phyloP scores from a whole-genome alignment of 2,329 filamentous ascomycete genomes.

The Fusarium nisikadoi region DNA sequence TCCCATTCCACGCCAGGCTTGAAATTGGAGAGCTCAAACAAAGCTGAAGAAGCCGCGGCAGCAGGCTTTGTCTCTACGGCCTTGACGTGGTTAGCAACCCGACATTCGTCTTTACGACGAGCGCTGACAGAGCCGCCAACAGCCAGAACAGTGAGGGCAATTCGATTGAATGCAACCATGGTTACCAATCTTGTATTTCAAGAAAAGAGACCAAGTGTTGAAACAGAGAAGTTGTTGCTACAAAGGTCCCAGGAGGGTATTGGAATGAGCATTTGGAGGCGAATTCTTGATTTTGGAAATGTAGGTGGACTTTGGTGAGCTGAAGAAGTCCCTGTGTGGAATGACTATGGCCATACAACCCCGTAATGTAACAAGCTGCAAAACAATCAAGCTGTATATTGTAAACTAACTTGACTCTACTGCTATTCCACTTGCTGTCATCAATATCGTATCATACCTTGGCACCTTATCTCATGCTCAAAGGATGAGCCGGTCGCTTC shows the following conservation, averaged over 20 bases:
- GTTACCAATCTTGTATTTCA: neutral
- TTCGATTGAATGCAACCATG: slow-evolving; percentile 34
- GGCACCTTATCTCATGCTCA: neutral
- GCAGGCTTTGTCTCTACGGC: slow-evolving; percentile 6
- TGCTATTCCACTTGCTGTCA: neutral
- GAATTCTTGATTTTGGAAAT: neutral
- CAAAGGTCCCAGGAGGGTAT: neutral
- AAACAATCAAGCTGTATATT: neutral
- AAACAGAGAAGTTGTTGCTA: neutral
- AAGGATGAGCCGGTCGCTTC: neutral
- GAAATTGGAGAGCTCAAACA: slow-evolving; percentile 21
- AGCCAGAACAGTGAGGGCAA: slow-evolving; percentile 28
- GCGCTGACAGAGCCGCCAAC: slow-evolving; percentile 26
- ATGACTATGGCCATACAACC: neutral
- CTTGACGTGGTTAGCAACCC: slow-evolving; percentile 3
- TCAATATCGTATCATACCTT: neutral
- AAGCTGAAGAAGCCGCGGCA: neutral
- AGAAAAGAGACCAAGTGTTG: neutral
- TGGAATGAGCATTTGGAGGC: neutral
- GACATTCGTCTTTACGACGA: slow-evolving; percentile 17
- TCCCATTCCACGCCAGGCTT: slow-evolving; percentile 48
- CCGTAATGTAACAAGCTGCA: neutral
- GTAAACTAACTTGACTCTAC: neutral
- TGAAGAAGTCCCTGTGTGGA: neutral
- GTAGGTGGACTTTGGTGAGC: neutral